Evolutionary conservation across 108 stramenopile species (phyloP).

Genomic region (Pseudonitzschia delicatissima): DNA sequence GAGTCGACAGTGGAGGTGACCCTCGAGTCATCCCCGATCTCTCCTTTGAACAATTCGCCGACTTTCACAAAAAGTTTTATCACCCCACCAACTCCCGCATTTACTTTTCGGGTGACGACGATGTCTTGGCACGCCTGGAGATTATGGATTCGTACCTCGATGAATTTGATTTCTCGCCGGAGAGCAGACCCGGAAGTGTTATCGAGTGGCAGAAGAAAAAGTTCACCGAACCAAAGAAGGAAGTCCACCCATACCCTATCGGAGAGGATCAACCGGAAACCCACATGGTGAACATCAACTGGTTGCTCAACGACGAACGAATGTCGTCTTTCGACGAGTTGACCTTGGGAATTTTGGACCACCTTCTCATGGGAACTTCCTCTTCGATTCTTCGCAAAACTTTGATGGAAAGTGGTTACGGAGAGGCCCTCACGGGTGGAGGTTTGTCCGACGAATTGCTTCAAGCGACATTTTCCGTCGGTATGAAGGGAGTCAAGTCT

Average conservation of each 20-base stretch:
- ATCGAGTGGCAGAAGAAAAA: constrained; percentile 73
- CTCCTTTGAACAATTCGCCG: constrained; percentile 90
- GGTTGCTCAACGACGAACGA: constrained; percentile 91
- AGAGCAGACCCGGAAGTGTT: constrained; percentile 56
- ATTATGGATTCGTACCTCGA: constrained; percentile 89
- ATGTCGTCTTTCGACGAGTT: constrained; percentile 80
- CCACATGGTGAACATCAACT: constrained; percentile 89
- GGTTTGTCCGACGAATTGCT: constrained; percentile 89
- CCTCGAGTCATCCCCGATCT: constrained; percentile 93
- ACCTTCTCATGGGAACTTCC: constrained; percentile 92
- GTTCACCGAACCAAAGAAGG: constrained; percentile 55
- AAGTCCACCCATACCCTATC: constrained; percentile 57
- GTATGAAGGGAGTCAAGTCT: constrained; percentile 83
- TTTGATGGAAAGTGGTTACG: constrained; percentile 87
- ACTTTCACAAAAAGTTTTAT: constrained; percentile 92
- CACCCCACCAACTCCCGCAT: constrained; percentile 95
- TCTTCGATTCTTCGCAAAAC: constrained; percentile 89
- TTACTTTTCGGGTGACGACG: constrained; percentile 95
- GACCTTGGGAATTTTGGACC: constrained; percentile 85
- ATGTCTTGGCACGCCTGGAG: constrained; percentile 82
- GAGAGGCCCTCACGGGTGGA: constrained; percentile 90
- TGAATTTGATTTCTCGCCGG: constrained; percentile 81
- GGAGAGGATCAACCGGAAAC: constrained; percentile 74
- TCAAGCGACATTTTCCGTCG: constrained; percentile 91
- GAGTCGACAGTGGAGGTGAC: constrained; percentile 95